Evolutionary conservation across 495 filamentous ascomycete genomes (phyloP).

Genomic region (Penicillium verhagenii): DNA sequence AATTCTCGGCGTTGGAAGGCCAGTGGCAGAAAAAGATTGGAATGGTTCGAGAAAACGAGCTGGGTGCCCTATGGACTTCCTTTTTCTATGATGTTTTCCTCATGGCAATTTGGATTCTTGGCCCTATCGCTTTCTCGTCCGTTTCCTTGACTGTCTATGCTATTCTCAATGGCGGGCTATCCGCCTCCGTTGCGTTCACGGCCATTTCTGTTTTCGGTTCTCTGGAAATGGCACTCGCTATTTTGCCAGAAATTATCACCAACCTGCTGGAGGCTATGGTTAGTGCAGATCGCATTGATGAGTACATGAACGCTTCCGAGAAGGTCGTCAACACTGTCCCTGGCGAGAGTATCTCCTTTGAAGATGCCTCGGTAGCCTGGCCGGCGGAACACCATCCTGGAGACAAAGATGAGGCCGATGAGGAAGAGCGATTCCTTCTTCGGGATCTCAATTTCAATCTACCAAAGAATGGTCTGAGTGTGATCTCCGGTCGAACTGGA

Average conservation of each 20-base stretch:
- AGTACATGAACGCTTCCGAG: conserved; percentile 68
- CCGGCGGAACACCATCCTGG: conserved; percentile 46
- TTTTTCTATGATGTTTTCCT: conserved; percentile 57
- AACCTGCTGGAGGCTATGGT: conserved; percentile 68
- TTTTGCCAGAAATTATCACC: conserved; percentile 72
- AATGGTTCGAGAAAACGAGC: conserved; percentile 63
- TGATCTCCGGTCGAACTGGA: conserved; percentile 58
- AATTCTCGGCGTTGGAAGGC: conserved; percentile 78
- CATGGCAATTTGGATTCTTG: conserved; percentile 68
- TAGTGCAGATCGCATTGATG: conserved; percentile 70
- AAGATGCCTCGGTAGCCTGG: conserved; percentile 73
- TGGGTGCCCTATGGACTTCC: conserved; percentile 61
- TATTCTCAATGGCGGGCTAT: conserved; percentile 55
- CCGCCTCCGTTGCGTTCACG: conserved; percentile 79
- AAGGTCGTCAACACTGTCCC: conserved; percentile 56
- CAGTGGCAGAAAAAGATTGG: conserved; percentile 77
- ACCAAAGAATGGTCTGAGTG: conserved; percentile 64
- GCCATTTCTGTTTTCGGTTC: conserved; percentile 70
- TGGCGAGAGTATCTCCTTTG: conserved; percentile 59
- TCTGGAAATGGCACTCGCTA: conserved; percentile 66
- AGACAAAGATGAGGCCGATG: conserved; percentile 51
- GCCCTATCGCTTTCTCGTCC: conserved; percentile 72
- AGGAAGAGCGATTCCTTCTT: conserved; percentile 53
- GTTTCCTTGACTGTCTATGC: conserved; percentile 70
- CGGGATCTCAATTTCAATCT: conserved; percentile 62